Evolutionary conservation across 1,284 basidiomycete species (phyloP).

Genomic region (Microbotryum saponariae): DNA sequence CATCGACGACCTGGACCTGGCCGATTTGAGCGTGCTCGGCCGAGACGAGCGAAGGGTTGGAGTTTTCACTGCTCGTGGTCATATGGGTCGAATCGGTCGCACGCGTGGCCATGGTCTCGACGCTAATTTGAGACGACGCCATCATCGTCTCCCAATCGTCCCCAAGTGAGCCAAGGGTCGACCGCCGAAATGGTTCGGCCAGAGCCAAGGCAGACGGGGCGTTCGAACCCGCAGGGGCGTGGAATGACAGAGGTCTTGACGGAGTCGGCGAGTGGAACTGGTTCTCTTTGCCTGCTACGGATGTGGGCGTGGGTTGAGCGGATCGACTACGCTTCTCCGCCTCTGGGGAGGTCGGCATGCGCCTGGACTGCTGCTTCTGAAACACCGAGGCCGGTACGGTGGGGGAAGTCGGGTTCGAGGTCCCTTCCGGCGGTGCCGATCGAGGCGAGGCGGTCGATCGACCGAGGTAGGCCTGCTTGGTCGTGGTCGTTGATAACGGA

Average conservation of each 20-base stretch:
- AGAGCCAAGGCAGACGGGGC: not conserved
- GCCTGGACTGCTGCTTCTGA: slow-evolving; percentile 9
- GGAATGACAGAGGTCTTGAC: not conserved
- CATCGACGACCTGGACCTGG: not conserved
- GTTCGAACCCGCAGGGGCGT: not conserved
- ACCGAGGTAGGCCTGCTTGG: not conserved
- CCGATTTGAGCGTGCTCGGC: not conserved
- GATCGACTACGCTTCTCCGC: not conserved
- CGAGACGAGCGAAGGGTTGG: not conserved
- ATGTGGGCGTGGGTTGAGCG: not conserved
- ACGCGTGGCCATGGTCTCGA: slow-evolving; percentile 26
- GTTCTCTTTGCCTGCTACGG: slow-evolving; percentile 18
- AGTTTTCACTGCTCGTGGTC: slow-evolving; percentile 2
- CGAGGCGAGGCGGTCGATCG: not conserved
- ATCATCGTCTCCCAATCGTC: slow-evolving; percentile 3
- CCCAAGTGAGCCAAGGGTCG: not conserved
- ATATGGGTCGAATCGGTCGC: slow-evolving; percentile 22
- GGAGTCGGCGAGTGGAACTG: not conserved
- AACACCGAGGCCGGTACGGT: slow-evolving; percentile 27
- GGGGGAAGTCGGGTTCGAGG: not conserved
- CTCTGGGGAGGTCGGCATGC: not conserved
- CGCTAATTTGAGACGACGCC: slow-evolving; percentile 7
- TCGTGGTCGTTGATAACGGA: not conserved
- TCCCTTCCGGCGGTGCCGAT: not conserved
- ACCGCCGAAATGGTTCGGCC: not conserved